phyloP scores from a whole-genome alignment of 306 rosid genomes.

The Quercus berberidifolia region DNA sequence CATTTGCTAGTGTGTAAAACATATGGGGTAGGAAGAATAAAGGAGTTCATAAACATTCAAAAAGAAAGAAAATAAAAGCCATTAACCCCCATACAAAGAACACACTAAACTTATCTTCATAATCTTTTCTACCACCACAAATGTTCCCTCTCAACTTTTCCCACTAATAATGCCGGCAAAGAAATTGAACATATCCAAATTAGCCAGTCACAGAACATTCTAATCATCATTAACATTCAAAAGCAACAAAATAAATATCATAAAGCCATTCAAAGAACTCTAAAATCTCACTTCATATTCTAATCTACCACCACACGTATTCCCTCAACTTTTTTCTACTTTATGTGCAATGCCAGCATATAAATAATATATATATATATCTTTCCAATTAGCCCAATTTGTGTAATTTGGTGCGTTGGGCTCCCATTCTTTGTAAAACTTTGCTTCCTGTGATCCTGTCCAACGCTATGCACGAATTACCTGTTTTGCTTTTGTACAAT shows the following conservation, averaged over 20 bases:
- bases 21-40: slow-evolving; percentile 6
- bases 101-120: slow-evolving; percentile 11
- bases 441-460: not conserved
- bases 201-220: not conserved
- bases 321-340: slow-evolving; percentile 14
- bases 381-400: slow-evolving; percentile 7
- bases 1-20: slow-evolving; percentile 7
- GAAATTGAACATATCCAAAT: slow-evolving; percentile 11
- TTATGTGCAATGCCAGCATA: slow-evolving; percentile 16
- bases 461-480: slow-evolving; percentile 11
- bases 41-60: slow-evolving; percentile 16
- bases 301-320: slow-evolving; percentile 9
- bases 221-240: not conserved
- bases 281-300: slow-evolving; percentile 8
- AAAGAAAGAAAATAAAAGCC: slow-evolving; percentile 9
- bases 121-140: not conserved
- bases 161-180: slow-evolving; percentile 14
- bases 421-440: not conserved
- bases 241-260: slow-evolving; percentile 22
- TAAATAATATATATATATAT: not conserved
- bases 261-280: slow-evolving; percentile 22
- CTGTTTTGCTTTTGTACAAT: slow-evolving; percentile 7
- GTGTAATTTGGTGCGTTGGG: not conserved
- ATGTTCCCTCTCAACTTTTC: slow-evolving; percentile 15
- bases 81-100: slow-evolving; percentile 13